A percentile compares a stretch with the other conserved stretches of the same genome.
Evolutionary conservation across 176 grass and related monocot genomes (phyloP).

Genomic region (Oryza longistaminata): DNA sequence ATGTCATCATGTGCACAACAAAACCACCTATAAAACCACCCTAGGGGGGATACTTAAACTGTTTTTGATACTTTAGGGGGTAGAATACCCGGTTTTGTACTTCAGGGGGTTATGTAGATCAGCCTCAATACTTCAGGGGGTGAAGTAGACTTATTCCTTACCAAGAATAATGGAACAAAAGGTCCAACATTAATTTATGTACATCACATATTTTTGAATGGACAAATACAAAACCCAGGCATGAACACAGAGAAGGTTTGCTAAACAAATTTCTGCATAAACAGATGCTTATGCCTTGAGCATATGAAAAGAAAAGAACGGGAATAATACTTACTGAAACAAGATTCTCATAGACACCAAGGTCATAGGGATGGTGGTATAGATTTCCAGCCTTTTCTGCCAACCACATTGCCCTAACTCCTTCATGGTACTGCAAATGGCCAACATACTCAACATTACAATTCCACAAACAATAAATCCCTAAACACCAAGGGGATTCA

Average conservation of each 20-base stretch:
- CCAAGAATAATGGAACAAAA: neutral
- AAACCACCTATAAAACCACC: no score
- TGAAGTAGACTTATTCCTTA: no score
- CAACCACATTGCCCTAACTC: slow-evolving; percentile 88
- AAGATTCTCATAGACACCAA: slow-evolving; percentile 85
- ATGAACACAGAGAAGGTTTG: neutral
- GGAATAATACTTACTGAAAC: slow-evolving; percentile 60
- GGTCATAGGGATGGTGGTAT: slow-evolving; percentile 90
- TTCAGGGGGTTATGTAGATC: no score
- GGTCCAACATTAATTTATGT: neutral
- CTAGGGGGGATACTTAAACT: no score
- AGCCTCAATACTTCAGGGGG: no score
- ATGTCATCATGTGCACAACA: no score
- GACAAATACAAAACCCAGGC: neutral
- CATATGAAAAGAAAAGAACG: slow-evolving; percentile 19
- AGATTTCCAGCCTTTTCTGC: slow-evolving; percentile 83
- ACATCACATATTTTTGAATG: neutral
- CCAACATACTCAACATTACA: slow-evolving; percentile 26
- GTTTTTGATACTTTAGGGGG: no score
- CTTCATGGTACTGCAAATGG: slow-evolving; percentile 87
- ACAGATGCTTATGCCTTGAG: neutral
- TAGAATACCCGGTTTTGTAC: no score
- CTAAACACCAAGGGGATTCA: neutral
- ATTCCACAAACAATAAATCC: neutral
- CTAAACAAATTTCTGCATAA: neutral